These are phyloP conservation scores for Colletotrichum cereale DNA, from an alignment of 2,329 filamentous ascomycete genomes.

Conservation along the genomic window DNA sequence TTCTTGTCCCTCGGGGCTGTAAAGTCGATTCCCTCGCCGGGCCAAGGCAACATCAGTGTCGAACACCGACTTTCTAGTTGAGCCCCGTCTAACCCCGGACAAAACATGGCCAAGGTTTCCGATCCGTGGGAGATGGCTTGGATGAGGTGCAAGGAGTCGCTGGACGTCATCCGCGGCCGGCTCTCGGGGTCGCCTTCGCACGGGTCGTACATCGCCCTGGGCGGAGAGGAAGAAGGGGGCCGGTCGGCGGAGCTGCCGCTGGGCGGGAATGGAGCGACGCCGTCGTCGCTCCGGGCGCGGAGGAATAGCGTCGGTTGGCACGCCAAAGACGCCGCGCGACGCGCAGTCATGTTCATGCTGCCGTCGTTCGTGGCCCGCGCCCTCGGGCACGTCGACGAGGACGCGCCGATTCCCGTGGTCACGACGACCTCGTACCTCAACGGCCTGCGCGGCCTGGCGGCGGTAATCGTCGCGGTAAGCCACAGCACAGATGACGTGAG, in stretches of 20 bases:
- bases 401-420: neutral
- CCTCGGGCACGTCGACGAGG: neutral
- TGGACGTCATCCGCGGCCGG: neutral
- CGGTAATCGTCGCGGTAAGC: slow-evolving; percentile 67
- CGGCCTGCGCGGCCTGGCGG: slow-evolving; percentile 68
- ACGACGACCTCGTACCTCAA: slow-evolving; percentile 65
- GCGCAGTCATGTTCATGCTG: neutral
- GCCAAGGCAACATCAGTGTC: too few relatives aligned
- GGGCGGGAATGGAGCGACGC: neutral
- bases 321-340: neutral
- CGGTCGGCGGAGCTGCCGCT: neutral
- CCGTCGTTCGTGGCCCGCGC: slow-evolving; percentile 21
- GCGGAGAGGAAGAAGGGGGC: neutral
- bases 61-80: too few relatives aligned
- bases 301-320: neutral
- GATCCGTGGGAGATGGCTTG: too few relatives aligned
- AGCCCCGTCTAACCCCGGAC: neutral
- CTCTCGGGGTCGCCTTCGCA: neutral
- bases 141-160: neutral
- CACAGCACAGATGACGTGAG: slow-evolving; percentile 54
- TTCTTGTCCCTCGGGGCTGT: too few relatives aligned
- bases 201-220: slow-evolving; percentile 5
- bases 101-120: neutral
- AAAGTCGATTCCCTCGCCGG: too few relatives aligned
- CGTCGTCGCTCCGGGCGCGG: neutral